Conservation (phyloP, 768 basidiomycete genomes). For the Collybiopsis luxurians region DNA sequence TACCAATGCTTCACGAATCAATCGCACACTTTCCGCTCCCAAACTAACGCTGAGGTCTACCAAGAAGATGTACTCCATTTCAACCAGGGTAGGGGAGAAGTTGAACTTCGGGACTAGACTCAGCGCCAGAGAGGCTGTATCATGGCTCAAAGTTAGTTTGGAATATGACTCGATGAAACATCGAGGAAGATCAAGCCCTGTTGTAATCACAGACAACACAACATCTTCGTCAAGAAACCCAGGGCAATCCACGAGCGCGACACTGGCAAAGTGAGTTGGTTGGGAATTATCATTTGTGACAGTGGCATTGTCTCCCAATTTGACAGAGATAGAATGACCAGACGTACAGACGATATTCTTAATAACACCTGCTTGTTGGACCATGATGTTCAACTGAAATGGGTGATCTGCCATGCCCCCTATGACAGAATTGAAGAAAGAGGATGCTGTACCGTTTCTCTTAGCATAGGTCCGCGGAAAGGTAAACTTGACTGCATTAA, state of each 20-base stretch:
- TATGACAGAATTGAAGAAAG: background rate
- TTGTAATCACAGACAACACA: slow-evolving; percentile 44
- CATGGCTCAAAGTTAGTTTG: slow-evolving; percentile 17
- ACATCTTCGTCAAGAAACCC: slow-evolving; percentile 47
- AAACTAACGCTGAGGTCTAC: slow-evolving; percentile 61
- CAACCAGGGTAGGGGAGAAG: slow-evolving; percentile 31
- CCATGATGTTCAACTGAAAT: background rate
- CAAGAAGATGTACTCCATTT: slow-evolving; percentile 59
- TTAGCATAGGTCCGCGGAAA: background rate
- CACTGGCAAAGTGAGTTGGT: background rate
- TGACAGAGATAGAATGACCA: background rate
- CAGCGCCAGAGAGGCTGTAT: slow-evolving; percentile 48
- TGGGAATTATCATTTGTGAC: background rate
- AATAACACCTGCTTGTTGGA: background rate
- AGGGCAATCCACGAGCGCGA: background rate
- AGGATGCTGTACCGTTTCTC: background rate
- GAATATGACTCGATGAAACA: slow-evolving; percentile 48
- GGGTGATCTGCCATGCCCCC: background rate
- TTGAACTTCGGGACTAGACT: slow-evolving; percentile 51
- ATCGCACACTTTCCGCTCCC: slow-evolving; percentile 36
- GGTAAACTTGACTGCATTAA: background rate
- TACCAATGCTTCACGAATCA: slow-evolving; percentile 43
- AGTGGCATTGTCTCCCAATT: background rate
- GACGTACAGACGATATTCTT: background rate
- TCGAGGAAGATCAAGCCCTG: slow-evolving; percentile 48